Percentiles rank a stretch among this genome's conserved stretches.
Evolutionary conservation across 495 filamentous ascomycete species (phyloP).

Genomic region (Achaetomiella virescens): DNA sequence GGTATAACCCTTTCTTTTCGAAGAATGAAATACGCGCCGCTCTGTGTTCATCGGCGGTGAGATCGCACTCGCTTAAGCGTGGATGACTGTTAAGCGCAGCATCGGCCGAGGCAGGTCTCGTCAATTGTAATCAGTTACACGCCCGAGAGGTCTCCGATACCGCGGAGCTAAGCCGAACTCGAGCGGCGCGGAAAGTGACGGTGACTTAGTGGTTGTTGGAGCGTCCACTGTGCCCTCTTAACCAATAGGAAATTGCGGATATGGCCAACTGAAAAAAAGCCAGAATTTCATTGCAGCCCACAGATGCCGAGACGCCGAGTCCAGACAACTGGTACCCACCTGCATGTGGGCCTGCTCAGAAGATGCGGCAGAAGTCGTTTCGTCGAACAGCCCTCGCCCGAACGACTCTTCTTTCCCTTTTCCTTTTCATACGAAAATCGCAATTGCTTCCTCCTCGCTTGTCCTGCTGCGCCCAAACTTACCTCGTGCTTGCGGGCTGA

Average conservation of each 20-base stretch:
- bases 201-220: slow-evolving; percentile 9
- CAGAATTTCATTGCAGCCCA: slow-evolving; percentile 12
- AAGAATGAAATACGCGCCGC: too few relatives aligned
- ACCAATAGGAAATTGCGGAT: slow-evolving; percentile 17
- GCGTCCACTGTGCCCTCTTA: neutral
- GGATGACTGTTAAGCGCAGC: neutral
- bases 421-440: neutral
- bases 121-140: neutral
- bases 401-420: neutral
- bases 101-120: slow-evolving; percentile 1
- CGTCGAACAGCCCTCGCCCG: slow-evolving; percentile 5
- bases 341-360: slow-evolving; percentile 4
- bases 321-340: slow-evolving; percentile 11
- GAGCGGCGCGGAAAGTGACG: neutral
- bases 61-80: too few relatives aligned
- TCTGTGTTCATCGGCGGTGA: too few relatives aligned
- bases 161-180: neutral
- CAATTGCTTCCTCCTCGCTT: neutral
- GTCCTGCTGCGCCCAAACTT: neutral
- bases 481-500: neutral
- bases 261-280: slow-evolving; percentile 10
- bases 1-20: too few relatives aligned
- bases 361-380: neutral
- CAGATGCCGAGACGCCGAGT: slow-evolving; percentile 23
- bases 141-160: slow-evolving; percentile 11